A percentile compares a stretch with the other conserved stretches of the same genome.
phyloP scores from a whole-genome alignment of 108 stramenopile genomes.

The Aurantiochytrium sp. region DNA sequence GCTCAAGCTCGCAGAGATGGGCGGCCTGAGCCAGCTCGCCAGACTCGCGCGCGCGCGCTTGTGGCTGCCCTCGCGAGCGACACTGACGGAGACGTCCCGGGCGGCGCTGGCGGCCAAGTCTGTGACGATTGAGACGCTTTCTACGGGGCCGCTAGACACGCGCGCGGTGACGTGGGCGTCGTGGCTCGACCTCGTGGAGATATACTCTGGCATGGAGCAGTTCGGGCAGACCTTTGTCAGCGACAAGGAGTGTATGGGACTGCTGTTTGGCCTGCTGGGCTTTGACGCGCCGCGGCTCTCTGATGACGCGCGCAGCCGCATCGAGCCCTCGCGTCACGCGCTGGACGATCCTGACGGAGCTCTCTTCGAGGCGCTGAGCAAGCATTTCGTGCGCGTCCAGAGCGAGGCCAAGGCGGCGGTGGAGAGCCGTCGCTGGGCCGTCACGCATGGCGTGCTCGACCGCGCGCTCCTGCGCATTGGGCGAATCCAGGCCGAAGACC shows the following conservation, averaged over 20 bases:
- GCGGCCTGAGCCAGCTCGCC: not conserved
- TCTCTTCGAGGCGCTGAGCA: not conserved
- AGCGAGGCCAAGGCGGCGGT: not conserved
- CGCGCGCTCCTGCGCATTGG: not conserved
- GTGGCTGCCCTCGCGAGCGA: not conserved
- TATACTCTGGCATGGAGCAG: not conserved
- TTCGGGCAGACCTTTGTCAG: not conserved
- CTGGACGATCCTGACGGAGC: constrained; percentile 5
- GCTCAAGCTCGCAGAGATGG: not conserved
- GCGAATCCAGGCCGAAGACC: not conserved
- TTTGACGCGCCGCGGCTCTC: not conserved
- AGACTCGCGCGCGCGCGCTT: not conserved
- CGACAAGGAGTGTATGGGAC: not conserved
- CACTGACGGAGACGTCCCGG: not conserved
- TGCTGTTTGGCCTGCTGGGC: not conserved
- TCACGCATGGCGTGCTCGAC: not conserved
- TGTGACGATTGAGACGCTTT: not conserved
- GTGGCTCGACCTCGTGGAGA: not conserved
- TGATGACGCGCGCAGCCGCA: not conserved
- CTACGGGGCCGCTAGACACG: not conserved
- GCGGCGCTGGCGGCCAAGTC: not conserved
- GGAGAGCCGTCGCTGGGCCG: not conserved
- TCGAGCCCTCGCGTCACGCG: not conserved
- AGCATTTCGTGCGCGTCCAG: not conserved
- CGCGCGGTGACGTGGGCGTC: not conserved